A percentile compares a stretch with the other conserved stretches of the same genome.
Conservation (phyloP, 2,329 filamentous ascomycete genomes). For the Ceratocystis destructans region DNA sequence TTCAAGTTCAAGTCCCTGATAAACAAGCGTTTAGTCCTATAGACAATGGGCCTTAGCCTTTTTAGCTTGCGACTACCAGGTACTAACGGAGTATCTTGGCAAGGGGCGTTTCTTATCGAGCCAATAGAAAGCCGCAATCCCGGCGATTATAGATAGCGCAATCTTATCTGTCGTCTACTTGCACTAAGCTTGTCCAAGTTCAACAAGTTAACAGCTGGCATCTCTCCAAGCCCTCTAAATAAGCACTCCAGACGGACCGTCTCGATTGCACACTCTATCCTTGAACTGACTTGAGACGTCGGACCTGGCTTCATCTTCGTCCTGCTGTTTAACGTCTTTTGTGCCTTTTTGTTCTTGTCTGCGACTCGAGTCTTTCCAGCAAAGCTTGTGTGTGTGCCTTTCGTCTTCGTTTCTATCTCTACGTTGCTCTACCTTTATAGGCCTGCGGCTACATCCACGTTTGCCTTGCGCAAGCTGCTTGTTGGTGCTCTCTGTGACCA, state of each 20-base stretch:
- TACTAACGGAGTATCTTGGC: background rate
- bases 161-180: conserved; percentile 2
- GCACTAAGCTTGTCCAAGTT: background rate
- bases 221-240: conserved; percentile 1
- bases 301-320: background rate
- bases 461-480: background rate
- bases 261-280: background rate
- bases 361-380: background rate
- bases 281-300: background rate
- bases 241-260: background rate
- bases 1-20: background rate
- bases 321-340: background rate
- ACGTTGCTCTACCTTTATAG: background rate
- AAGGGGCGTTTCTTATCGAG: background rate
- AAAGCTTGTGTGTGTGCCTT: background rate
- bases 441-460: background rate
- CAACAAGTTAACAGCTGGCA: conserved; percentile 16
- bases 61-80: no score
- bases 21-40: no score
- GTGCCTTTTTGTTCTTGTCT: background rate
- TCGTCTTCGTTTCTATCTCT: background rate
- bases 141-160: background rate
- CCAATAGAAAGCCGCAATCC: background rate
- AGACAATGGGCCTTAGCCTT: background rate
- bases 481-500: background rate